Percentiles rank a stretch among this genome's conserved stretches.
phyloP scores from a whole-genome alignment of 2,329 filamentous ascomycete genomes.

The Scedosporium boydii region DNA sequence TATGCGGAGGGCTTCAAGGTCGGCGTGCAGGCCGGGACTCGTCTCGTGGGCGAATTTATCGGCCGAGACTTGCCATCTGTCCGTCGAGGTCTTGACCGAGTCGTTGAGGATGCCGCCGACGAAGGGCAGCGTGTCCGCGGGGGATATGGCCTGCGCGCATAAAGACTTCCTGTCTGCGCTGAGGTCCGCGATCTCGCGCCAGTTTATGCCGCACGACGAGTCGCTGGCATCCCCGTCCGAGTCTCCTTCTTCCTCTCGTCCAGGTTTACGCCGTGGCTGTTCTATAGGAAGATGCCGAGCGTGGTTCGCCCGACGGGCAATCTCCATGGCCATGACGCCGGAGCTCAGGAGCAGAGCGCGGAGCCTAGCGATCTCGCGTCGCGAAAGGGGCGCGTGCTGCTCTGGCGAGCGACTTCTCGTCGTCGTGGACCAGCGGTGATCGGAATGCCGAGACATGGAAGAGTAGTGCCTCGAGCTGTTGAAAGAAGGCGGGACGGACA shows the following conservation, averaged over 20 bases:
- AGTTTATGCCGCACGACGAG: slow-evolving; percentile 16
- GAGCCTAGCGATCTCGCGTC: slow-evolving; percentile 72
- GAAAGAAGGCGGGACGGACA: slow-evolving; percentile 14
- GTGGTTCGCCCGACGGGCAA: slow-evolving; percentile 53
- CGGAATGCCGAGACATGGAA: background rate
- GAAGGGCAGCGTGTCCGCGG: slow-evolving; percentile 37
- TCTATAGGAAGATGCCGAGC: background rate
- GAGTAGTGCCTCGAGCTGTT: slow-evolving; percentile 5
- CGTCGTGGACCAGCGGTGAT: slow-evolving; percentile 42
- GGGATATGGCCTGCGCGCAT: slow-evolving; percentile 25
- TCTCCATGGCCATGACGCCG: slow-evolving; percentile 82
- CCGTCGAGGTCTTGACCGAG: slow-evolving; percentile 36
- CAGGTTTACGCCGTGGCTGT: background rate
- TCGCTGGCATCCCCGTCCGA: slow-evolving; percentile 12
- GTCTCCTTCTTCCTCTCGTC: background rate
- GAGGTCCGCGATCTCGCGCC: slow-evolving; percentile 34
- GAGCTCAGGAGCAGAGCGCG: slow-evolving; percentile 69
- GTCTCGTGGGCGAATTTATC: slow-evolving; percentile 49
- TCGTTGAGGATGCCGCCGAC: slow-evolving; percentile 41
- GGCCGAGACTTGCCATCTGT: slow-evolving; percentile 50
- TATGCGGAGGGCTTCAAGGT: slow-evolving; percentile 36
- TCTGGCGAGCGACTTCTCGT: slow-evolving; percentile 28
- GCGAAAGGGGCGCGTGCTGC: slow-evolving; percentile 36
- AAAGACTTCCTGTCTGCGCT: slow-evolving; percentile 23
- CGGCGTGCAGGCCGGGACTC: slow-evolving; percentile 39